Conservation (phyloP, 345 rosid species). For the Raphanus sativus region DNA sequence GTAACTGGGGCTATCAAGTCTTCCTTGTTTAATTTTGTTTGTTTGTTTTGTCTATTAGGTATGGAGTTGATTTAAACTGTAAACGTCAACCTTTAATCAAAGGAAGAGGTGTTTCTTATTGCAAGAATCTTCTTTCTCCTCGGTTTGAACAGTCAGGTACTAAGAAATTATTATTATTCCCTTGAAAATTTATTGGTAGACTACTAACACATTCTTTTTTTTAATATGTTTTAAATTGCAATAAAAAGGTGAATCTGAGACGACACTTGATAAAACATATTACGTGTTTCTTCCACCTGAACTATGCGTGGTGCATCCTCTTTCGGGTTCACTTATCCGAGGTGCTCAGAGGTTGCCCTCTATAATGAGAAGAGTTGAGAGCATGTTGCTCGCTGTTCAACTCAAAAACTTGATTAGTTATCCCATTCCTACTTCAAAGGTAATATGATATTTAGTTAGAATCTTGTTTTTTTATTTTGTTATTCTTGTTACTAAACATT, state of each 20-base stretch:
- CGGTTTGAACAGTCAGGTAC: slow-evolving; percentile 92
- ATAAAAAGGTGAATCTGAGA: slow-evolving; percentile 71
- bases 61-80: slow-evolving; percentile 77
- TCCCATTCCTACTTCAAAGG: slow-evolving; percentile 83
- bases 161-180: background rate
- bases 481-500: background rate
- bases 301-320: slow-evolving; percentile 89
- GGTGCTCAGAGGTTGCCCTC: slow-evolving; percentile 98
- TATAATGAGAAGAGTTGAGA: slow-evolving; percentile 95
- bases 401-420: slow-evolving; percentile 67
- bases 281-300: slow-evolving; percentile 96
- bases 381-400: slow-evolving; percentile 91
- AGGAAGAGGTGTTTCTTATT: slow-evolving; percentile 97
- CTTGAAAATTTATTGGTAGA: background rate
- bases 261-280: slow-evolving; percentile 75
- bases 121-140: slow-evolving; percentile 95
- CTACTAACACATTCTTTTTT: background rate
- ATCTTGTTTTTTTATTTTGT: background rate
- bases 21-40: slow-evolving; percentile 3
- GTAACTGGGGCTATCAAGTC: slow-evolving; percentile 52
- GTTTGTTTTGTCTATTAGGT: slow-evolving; percentile 49
- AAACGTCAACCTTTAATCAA: slow-evolving; percentile 81
- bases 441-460: slow-evolving; percentile 24
- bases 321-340: slow-evolving; percentile 90
- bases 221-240: background rate